Evolutionary conservation across 306 rosid genomes (phyloP).

Genomic region (Ammopiptanthus mongolicus): DNA sequence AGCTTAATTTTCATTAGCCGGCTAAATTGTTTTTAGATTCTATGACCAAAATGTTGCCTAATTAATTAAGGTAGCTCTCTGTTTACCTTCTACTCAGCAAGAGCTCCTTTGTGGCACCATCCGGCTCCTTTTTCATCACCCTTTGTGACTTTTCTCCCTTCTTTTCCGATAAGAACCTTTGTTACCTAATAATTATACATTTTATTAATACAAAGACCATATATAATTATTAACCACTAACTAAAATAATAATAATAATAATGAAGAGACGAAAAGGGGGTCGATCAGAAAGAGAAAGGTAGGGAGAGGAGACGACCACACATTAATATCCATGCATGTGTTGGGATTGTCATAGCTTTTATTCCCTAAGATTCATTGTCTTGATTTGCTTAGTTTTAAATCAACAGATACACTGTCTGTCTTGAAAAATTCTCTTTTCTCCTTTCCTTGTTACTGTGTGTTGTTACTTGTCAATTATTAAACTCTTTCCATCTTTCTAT

Average conservation of each 20-base stretch:
- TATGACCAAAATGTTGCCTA: not conserved
- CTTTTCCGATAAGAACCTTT: constrained; percentile 1
- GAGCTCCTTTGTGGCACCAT: not conserved
- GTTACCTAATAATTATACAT: constrained; percentile 7
- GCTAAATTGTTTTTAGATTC: not conserved
- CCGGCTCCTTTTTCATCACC: not conserved
- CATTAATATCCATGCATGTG: not conserved
- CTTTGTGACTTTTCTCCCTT: not conserved
- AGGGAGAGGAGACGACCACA: constrained; percentile 21
- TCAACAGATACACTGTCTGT: not conserved
- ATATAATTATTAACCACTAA: constrained; percentile 3
- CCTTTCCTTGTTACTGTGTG: not conserved
- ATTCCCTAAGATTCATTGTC: not conserved
- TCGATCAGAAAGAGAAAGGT: not conserved
- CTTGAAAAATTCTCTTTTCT: not conserved
- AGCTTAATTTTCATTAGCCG: constrained; percentile 24
- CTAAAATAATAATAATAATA: not conserved
- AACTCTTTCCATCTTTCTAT: too few species aligned
- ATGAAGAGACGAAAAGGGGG: not conserved
- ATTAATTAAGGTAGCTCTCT: not conserved
- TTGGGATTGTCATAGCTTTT: not conserved
- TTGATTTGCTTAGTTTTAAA: not conserved
- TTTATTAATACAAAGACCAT: not conserved
- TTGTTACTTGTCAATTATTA: not conserved
- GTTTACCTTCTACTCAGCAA: not conserved